Conservation (phyloP, 768 basidiomycete genomes). For the Phaffia tasmanica region DNA sequence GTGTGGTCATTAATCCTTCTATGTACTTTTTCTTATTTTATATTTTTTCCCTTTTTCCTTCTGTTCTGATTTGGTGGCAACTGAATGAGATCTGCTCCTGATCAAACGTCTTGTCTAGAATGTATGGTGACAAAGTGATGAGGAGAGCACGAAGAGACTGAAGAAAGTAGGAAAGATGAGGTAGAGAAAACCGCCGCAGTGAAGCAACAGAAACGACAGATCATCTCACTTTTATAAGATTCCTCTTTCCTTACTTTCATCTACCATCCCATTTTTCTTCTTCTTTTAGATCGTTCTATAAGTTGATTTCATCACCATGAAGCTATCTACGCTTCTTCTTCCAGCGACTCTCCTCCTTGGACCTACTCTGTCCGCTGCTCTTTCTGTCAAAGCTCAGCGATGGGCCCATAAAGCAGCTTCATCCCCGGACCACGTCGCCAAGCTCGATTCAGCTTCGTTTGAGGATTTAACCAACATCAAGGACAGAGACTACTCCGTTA, state of each 20-base stretch:
- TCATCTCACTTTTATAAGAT: background rate
- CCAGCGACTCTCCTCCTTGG: background rate
- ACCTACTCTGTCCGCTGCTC: background rate
- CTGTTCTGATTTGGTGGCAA: no score
- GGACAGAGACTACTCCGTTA: slow-evolving; percentile 74
- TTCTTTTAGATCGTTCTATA: background rate
- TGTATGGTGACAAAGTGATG: no score
- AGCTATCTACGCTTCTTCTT: slow-evolving; percentile 5
- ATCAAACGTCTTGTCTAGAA: no score
- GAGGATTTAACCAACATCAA: slow-evolving; percentile 59
- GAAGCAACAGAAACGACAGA: no score
- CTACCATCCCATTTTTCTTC: background rate
- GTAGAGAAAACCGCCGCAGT: no score
- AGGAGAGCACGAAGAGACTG: no score
- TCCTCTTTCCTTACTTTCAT: background rate
- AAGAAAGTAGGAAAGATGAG: no score
- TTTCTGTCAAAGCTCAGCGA: slow-evolving; percentile 20
- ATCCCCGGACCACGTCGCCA: slow-evolving; percentile 61
- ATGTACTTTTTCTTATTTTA: no score
- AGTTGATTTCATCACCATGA: background rate
- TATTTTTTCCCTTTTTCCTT: no score
- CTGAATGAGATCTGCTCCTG: no score
- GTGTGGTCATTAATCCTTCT: no score
- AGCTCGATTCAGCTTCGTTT: slow-evolving; percentile 61
- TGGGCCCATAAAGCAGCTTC: slow-evolving; percentile 39